Evolutionary conservation across 2,329 filamentous ascomycete genomes (phyloP).

Genomic region (Sporothrix luriei): DNA sequence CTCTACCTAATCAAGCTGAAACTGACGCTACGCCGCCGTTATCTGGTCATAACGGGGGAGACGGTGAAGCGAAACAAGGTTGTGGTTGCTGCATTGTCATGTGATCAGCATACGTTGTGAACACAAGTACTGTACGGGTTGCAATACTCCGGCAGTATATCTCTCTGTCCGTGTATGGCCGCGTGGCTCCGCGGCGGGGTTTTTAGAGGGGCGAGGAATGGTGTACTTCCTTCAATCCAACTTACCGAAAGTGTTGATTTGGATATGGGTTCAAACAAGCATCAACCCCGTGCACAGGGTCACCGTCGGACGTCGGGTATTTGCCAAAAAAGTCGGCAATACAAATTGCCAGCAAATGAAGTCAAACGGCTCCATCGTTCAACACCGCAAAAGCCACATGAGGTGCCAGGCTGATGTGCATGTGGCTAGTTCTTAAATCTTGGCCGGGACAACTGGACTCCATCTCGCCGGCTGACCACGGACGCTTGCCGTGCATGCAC

Average conservation of each 20-base stretch:
- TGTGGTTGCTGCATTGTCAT: conserved; percentile 76
- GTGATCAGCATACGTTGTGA: conserved; percentile 50
- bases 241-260: too few relatives aligned
- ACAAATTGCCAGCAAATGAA: too few relatives aligned
- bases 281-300: too few relatives aligned
- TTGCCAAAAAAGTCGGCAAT: too few relatives aligned
- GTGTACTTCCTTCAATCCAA: not conserved
- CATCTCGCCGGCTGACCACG: too few relatives aligned
- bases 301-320: too few relatives aligned
- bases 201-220: not conserved
- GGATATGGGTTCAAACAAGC: too few relatives aligned
- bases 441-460: too few relatives aligned
- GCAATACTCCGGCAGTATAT: not conserved
- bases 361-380: too few relatives aligned
- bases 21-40: conserved; percentile 52
- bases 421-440: too few relatives aligned
- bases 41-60: conserved; percentile 54
- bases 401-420: too few relatives aligned
- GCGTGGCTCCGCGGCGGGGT: not conserved
- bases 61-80: conserved; percentile 56
- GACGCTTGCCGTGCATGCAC: not conserved
- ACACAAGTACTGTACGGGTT: not conserved
- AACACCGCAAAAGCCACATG: too few relatives aligned
- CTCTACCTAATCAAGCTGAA: conserved; percentile 48
- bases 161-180: not conserved